Base-by-base conservation (phyloP, 108 stramenopile genomes). In the Asterionellopsis glacialis region DNA sequence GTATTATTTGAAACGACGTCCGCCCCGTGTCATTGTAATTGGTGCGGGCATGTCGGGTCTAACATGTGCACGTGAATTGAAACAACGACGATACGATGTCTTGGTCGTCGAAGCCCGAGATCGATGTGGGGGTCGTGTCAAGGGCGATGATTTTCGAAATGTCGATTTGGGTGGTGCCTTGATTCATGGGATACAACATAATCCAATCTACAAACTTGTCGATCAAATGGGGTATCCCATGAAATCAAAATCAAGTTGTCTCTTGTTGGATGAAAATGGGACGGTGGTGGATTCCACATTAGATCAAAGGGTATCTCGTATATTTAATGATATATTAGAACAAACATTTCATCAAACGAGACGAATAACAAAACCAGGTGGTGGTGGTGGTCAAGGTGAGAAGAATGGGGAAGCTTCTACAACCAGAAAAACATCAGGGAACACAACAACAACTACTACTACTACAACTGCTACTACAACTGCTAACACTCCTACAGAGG, bases 131-230 rank as follows among this genome's bases (percentile, higher is more conserved):
- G 90, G 90, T 11, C 73, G 90, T 3, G 64, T 91, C 26, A 74
- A 74, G 52, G 75, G 74, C 26, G 67, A 58, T 45, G 69, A 56
- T 27, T 70, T 73, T 55, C 55, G 54, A 41, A 61, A 67, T 47
- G 73, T 84, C 0, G 91, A 91, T 67, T 55, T 89, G 44, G 92
- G 90, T 45, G 96, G 91, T 9, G 85, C 82, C 0, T 84, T 93
- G 41, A 88, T 95, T 44, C 94, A 95, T 68, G 94, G 94, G n/a
- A 90, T 91, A 45, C 85, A 87, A 5, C 54, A 75, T 51, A 89
- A 91, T 71, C 92, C 85, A n/a, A 57, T 87, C 0, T 74, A 74
- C 52, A 50, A 64, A 26, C 59, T 87, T 9, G 75, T 69, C 1
- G 61, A 60, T 23, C 78, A 83, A 61, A 85, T 81, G 65, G 80